A percentile compares a stretch with the other conserved stretches of the same genome.
Conservation (phyloP, 495 filamentous ascomycete species). For the Neurospora sp. region DNA sequence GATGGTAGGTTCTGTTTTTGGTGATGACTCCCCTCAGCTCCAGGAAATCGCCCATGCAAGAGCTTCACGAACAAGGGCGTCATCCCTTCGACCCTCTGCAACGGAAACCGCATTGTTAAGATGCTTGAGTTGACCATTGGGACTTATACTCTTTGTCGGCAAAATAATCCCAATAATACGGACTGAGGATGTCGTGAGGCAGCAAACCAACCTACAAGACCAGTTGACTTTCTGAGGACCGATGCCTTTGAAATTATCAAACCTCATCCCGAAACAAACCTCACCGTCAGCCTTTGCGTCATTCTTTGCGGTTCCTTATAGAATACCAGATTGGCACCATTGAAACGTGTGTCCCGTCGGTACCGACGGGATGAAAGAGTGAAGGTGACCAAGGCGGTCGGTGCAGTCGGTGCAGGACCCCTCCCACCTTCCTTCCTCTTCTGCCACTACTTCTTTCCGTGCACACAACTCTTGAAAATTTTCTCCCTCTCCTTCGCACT, state of each 20-base stretch:
- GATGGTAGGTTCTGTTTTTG: neutral
- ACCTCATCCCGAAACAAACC: neutral
- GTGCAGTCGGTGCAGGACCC: neutral
- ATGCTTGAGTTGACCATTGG: neutral
- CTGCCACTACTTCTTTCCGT: neutral
- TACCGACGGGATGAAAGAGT: neutral
- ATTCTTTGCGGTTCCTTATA: neutral
- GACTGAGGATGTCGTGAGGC: neutral
- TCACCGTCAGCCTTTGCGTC: neutral
- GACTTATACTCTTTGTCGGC: neutral
- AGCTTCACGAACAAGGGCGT: neutral
- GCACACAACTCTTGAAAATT: neutral
- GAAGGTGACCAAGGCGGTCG: neutral
- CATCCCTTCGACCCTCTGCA: neutral
- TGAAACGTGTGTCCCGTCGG: neutral
- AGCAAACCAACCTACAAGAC: neutral
- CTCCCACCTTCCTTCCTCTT: neutral
- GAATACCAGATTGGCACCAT: neutral
- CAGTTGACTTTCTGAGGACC: neutral
- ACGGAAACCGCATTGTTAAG: neutral
- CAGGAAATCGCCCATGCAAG: neutral
- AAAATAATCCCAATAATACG: neutral
- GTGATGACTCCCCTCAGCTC: neutral
- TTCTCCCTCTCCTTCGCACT: neutral
- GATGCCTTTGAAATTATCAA: slow-evolving; percentile 4